Conservation (phyloP, 1,139 yeast species). For the Debaryomyces fabryi region DNA sequence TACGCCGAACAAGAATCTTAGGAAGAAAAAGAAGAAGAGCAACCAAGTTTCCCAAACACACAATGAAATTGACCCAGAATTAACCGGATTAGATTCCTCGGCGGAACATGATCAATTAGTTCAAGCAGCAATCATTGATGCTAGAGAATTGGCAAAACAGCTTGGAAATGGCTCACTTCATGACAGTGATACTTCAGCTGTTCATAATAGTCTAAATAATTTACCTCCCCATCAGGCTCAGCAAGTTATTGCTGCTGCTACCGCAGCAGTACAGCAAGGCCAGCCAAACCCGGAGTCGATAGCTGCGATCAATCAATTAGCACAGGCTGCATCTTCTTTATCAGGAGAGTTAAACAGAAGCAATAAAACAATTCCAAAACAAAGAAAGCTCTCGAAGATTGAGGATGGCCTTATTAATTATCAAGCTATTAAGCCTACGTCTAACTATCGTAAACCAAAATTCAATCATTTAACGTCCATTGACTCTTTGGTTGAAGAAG, state of each 20-base stretch:
- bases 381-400: constrained; percentile 8
- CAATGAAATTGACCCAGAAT: constrained; percentile 63
- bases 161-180: constrained; percentile 26
- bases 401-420: constrained; percentile 8
- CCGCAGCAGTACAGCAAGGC: constrained; percentile 25
- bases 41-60: constrained; percentile 12
- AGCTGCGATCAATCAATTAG: constrained; percentile 35
- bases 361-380: constrained; percentile 8
- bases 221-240: constrained; percentile 32
- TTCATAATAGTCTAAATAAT: constrained; percentile 15
- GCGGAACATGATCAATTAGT: constrained; percentile 62
- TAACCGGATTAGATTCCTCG: constrained; percentile 50
- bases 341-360: constrained; percentile 14
- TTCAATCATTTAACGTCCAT: constrained; percentile 33
- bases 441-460: constrained; percentile 20
- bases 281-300: constrained; percentile 18
- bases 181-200: constrained; percentile 16
- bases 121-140: constrained; percentile 68
- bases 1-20: constrained; percentile 7
- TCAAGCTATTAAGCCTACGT: constrained; percentile 4
- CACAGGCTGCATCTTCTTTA: constrained; percentile 33
- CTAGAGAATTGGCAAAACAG: constrained; percentile 61
- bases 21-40: constrained; percentile 19
- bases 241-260: constrained; percentile 29
- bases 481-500: constrained; percentile 40